These are phyloP conservation scores for Arctium minus DNA, from an alignment of 129 eudicot genomes.

Conservation along the genomic window DNA sequence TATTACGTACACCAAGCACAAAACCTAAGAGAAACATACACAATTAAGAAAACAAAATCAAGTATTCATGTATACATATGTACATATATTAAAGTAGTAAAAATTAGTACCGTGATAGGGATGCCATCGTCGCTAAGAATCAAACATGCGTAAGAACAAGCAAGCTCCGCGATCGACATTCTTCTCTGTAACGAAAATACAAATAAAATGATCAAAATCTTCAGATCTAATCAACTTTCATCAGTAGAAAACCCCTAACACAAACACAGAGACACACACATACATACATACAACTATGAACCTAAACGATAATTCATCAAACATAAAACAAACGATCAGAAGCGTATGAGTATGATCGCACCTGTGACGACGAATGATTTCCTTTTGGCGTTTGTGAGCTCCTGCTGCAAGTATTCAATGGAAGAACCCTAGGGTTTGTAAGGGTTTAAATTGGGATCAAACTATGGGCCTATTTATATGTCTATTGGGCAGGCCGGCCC, in stretches of 20 bases:
- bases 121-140: constrained; percentile 30
- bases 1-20: neutral
- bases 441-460: neutral
- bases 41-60: neutral
- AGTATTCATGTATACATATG: neutral
- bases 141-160: constrained; percentile 29
- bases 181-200: constrained; percentile 5
- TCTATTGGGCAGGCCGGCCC: neutral
- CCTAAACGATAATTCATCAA: neutral
- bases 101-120: constrained; percentile 11
- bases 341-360: neutral
- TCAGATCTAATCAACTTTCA: neutral
- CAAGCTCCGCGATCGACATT: constrained; percentile 27
- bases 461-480: neutral
- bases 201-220: neutral
- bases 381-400: neutral
- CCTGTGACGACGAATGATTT: neutral
- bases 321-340: neutral
- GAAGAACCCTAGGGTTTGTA: neutral
- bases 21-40: neutral
- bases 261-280: neutral
- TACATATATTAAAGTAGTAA: neutral
- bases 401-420: neutral
- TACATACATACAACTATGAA: neutral
- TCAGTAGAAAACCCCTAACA: neutral